Percentiles rank a stretch among this genome's conserved stretches.
phyloP scores from a whole-genome alignment of 2,329 filamentous ascomycete genomes.

The Paraphoma chrysanthemicola region DNA sequence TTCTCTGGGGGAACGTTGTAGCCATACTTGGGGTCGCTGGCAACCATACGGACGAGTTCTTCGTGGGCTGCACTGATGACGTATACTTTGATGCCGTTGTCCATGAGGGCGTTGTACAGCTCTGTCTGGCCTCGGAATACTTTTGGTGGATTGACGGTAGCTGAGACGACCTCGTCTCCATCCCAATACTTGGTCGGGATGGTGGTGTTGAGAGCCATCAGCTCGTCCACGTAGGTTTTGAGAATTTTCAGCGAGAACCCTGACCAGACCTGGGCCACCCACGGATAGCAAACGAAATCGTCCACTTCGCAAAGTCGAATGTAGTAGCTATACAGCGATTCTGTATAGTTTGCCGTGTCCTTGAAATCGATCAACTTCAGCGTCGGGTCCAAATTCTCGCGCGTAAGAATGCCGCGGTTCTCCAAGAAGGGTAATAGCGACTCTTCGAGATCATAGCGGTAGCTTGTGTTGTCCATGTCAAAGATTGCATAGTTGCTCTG shows the following conservation, averaged over 20 bases:
- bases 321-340: conserved; percentile 41
- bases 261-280: conserved; percentile 38
- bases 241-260: conserved; percentile 33
- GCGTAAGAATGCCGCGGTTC: conserved; percentile 39
- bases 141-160: conserved; percentile 29
- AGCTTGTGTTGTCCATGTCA: conserved; percentile 43
- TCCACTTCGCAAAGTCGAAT: conserved; percentile 38
- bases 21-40: conserved; percentile 40
- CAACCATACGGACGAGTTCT: conserved; percentile 42
- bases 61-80: conserved; percentile 40
- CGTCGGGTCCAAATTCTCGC: conserved; percentile 34
- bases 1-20: conserved; percentile 40
- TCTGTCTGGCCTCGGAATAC: conserved; percentile 36
- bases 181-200: conserved; percentile 36
- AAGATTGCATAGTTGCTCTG: conserved; percentile 41
- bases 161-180: conserved; percentile 26
- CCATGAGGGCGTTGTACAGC: conserved; percentile 38
- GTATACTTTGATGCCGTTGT: conserved; percentile 38
- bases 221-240: conserved; percentile 38
- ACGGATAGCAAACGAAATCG: conserved; percentile 39
- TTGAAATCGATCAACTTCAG: conserved; percentile 42
- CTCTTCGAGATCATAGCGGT: conserved; percentile 39
- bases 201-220: conserved; percentile 33
- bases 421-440: conserved; percentile 38
- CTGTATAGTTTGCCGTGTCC: conserved; percentile 39